Base-by-base conservation (phyloP, 2,329 filamentous ascomycete genomes). In the Trichoderma breve region DNA sequence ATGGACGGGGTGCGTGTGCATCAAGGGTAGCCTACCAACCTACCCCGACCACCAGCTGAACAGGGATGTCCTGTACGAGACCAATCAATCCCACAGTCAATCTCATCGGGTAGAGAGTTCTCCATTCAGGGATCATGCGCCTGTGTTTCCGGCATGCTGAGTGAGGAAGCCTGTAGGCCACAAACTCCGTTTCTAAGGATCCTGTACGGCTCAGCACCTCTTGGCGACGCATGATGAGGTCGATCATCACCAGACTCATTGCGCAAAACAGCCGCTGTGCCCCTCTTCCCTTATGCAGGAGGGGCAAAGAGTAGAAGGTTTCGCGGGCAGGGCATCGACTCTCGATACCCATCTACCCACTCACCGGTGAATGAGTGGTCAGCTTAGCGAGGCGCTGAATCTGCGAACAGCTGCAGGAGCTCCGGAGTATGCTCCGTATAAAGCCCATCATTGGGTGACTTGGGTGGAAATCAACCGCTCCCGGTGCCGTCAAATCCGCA, bases 171-270 rank as follows among this genome's bases (percentile, higher is more conserved):
- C n/a, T 64, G 53, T 26, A 26, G 30, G 32, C 47, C 51, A 62
- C 34, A 47, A 26, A 21, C 34, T 67, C 70, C 62, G 39, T 61
- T 36, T 61, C 30, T 26, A 43, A 43, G 53, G 30, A 47, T 53
- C 65, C 63, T 72, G 43, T 53, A 53, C 57, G 43, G 58, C 43
- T 66, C 71, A 64, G 58, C 55, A 43, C 51, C 24, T 51, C 58
- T 70, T 70, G 65, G 57, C 71, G 53, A 71, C 62, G 71, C 71
- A 71, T 64, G 70, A 62, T 69, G 71, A 71, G 71, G 71, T 71
- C 58, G 71, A 72, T 72, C 71, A 70, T 65, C 71, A 39, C 66
- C 64, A 39, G 47, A 72, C 64, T 68, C 39, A 57, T 55, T 61
- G 57, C 58, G 24, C 30, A 62, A 57, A 47, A 71, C 36, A 18